These are phyloP conservation scores for Beauveria sp. DNA, from an alignment of 2,329 filamentous ascomycete genomes.

Conservation along the genomic window DNA sequence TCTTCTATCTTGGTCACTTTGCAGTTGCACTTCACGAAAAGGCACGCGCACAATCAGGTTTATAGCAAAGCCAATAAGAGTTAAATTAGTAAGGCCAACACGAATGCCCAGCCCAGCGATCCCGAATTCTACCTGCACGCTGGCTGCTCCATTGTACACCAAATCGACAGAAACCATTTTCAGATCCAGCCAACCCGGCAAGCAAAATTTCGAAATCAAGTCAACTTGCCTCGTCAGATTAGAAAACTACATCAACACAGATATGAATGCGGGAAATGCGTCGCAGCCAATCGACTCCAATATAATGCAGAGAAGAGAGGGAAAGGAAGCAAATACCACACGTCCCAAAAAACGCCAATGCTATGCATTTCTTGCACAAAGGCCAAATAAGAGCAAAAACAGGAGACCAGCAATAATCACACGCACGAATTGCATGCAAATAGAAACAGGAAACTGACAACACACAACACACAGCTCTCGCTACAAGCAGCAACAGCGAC, in stretches of 20 bases:
- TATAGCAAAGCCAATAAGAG: not conserved
- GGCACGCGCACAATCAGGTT: not conserved
- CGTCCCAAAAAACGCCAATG: constrained; percentile 1
- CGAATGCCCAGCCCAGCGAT: not conserved
- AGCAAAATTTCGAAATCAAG: constrained; percentile 2
- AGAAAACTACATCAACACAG: constrained; percentile 1
- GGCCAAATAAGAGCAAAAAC: not conserved
- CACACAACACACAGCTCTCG: not conserved
- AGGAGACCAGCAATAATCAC: not conserved
- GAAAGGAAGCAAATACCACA: not conserved
- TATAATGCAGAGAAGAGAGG: not conserved
- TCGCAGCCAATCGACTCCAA: not conserved
- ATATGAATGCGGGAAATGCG: not conserved
- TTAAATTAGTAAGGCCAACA: constrained; percentile 4
- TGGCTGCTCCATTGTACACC: constrained; percentile 1
- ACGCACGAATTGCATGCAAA: not conserved
- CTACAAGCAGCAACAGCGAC: not conserved
- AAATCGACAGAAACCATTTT: constrained; percentile 2
- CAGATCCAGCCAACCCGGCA: constrained; percentile 1
- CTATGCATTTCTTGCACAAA: constrained; percentile 1
- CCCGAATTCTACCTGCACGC: not conserved
- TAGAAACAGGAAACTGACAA: not conserved
- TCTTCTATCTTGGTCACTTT: not conserved
- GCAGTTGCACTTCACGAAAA: not conserved
- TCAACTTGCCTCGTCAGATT: not conserved